Conservation (phyloP, 495 filamentous ascomycete species). For the Xanthoparmelia taractica region DNA sequence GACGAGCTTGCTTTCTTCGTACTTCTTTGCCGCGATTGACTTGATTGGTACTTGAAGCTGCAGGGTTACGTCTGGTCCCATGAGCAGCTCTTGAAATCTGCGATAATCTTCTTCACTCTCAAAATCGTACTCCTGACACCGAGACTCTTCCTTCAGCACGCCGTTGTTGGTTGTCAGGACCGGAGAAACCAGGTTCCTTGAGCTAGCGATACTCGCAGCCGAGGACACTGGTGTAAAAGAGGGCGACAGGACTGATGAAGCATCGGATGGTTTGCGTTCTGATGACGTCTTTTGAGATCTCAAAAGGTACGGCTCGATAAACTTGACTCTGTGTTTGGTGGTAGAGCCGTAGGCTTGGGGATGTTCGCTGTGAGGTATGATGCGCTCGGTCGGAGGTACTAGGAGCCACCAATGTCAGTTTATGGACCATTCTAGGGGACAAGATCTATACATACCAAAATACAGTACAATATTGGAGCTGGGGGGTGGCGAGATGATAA, state of each 20-base stretch:
- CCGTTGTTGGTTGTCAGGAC: conserved; percentile 7
- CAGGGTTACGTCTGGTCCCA: conserved; percentile 15
- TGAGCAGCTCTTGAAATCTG: conserved; percentile 18
- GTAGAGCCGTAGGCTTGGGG: conserved; percentile 17
- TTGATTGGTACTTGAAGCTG: conserved; percentile 14
- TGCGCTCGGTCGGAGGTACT: conserved; percentile 11
- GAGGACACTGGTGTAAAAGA: conserved; percentile 13
- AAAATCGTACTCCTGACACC: conserved; percentile 15
- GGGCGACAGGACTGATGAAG: neutral
- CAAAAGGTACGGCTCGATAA: conserved; percentile 9
- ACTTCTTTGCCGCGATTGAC: conserved; percentile 14
- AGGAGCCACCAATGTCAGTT: neutral
- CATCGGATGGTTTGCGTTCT: neutral
- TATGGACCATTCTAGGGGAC: neutral
- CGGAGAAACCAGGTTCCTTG: conserved; percentile 4
- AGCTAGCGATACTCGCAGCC: conserved; percentile 12
- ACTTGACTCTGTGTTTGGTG: conserved; percentile 15
- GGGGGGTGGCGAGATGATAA: conserved; percentile 14
- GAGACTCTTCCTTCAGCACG: conserved; percentile 9
- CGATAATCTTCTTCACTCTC: conserved; percentile 13
- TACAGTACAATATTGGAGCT: conserved; percentile 16
- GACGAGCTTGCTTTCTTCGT: conserved; percentile 1
- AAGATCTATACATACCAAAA: conserved; percentile 1
- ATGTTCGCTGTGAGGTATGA: conserved; percentile 18
- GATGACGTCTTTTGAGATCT: conserved; percentile 8